Percentiles rank a stretch among this genome's conserved stretches.
These are phyloP conservation scores for Microdochium nivale DNA, from an alignment of 2,329 filamentous ascomycete genomes.

Conservation along the genomic window DNA sequence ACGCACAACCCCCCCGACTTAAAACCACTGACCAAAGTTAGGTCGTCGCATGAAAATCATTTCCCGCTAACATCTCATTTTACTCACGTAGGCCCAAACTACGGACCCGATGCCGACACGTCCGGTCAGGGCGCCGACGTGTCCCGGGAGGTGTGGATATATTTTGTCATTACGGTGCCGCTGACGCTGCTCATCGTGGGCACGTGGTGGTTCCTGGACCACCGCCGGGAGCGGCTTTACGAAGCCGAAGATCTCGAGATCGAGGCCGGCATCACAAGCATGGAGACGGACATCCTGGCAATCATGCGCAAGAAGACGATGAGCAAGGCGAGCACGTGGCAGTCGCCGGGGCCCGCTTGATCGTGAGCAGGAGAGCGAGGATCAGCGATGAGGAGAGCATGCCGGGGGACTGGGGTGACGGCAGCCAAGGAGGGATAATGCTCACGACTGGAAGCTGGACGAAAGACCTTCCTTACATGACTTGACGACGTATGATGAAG, in stretches of 20 bases:
- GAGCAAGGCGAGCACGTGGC: constrained; percentile 47
- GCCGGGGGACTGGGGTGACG: too few relatives aligned
- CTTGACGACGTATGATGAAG: too few relatives aligned
- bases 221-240: constrained; percentile 37
- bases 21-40: neutral
- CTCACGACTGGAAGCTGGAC: too few relatives aligned
- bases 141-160: constrained; percentile 49
- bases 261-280: constrained; percentile 43
- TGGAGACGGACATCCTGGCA: constrained; percentile 50
- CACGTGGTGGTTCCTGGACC: constrained; percentile 47
- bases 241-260: constrained; percentile 40
- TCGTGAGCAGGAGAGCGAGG: too few relatives aligned
- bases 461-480: too few relatives aligned
- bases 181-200: constrained; percentile 45
- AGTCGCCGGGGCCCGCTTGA: constrained; percentile 15
- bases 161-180: constrained; percentile 53
- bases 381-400: too few relatives aligned
- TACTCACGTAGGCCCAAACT: constrained; percentile 2
- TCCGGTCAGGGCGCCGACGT: constrained; percentile 31
- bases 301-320: constrained; percentile 47
- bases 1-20: constrained; percentile 2
- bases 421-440: too few relatives aligned
- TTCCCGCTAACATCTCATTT: neutral
- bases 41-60: neutral
- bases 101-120: constrained; percentile 5